Evolutionary conservation across 306 rosid species (phyloP), one percentile per base, ranked within the genome.

Genomic region (Oxytropis ochrocephala): DNA sequence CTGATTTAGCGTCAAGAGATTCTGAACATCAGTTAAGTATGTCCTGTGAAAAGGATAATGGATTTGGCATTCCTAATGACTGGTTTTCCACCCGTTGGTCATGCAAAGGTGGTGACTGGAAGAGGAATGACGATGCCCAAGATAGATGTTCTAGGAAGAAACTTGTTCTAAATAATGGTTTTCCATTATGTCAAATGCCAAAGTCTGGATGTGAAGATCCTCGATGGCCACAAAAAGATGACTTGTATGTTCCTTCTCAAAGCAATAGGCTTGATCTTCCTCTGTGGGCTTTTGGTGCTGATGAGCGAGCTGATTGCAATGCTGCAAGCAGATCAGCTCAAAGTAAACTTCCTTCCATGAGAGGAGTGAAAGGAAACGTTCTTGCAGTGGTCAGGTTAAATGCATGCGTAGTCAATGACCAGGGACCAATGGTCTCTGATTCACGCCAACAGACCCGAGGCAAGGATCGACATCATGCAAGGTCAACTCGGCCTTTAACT

Each of bases 31-130:
- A 78, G 75, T 75, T 46, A 74, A 60, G 64, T 77, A 67, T 56
- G 67, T 43, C 70, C 61, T 79, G 70, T 50, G 99, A 87, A 64
- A 82, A 81, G 83, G 96, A 85, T 51, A 65, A 49, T 79, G 86
- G 69, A 63, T 33, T 42, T 67, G 86, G 79, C 30, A 81, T 84
- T 44, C 67, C 85, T 62, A 68, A 69, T 57, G 99, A 95, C 70
- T 91, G 89, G 95, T 87, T 84, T 87, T 87, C 89, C 75, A 81
- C 89, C 35, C 84, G 71, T 58, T 95, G 99, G 99, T 74, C 97
- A 52, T 95, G 99, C 90, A 95, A 89, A 78, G 99, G 99, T 75
- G 99, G 99, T 35, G 99, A 95, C 80, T 95, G 99, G 97, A 89
- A 79, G 84, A 89, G 97, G 81, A 91, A 84, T 38, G 99, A 95